phyloP scores from a whole-genome alignment of 108 stramenopile species.

The Thalassiosira profunda region DNA sequence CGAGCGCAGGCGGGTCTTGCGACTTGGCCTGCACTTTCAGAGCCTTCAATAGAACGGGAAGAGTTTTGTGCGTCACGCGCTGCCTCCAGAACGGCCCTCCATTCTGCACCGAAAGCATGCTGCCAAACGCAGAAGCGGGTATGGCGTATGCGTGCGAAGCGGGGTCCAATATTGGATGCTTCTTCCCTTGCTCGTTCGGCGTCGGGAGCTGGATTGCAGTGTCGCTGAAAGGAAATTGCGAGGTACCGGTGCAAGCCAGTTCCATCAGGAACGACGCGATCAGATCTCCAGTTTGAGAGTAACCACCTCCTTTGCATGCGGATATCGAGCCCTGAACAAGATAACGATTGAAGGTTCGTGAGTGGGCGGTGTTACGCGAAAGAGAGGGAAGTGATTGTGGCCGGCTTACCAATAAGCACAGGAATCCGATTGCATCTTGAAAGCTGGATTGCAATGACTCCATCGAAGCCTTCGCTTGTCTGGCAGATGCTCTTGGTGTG shows the following conservation, averaged over 20 bases:
- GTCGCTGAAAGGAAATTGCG: slow-evolving; percentile 34
- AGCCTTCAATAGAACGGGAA: slow-evolving; percentile 35
- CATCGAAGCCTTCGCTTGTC: neutral
- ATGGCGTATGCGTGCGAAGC: slow-evolving; percentile 25
- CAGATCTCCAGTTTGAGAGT: slow-evolving; percentile 49
- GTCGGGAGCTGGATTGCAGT: neutral
- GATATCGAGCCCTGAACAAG: slow-evolving; percentile 51
- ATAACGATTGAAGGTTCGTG: neutral
- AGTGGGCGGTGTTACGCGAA: neutral
- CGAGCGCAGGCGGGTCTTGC: slow-evolving; percentile 37
- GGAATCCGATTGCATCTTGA: slow-evolving; percentile 5
- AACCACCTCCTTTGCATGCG: slow-evolving; percentile 63
- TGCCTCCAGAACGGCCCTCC: slow-evolving; percentile 61
- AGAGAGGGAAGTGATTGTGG: neutral
- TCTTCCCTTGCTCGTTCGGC: slow-evolving; percentile 17
- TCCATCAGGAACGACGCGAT: slow-evolving; percentile 65
- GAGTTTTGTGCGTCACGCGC: slow-evolving; percentile 40
- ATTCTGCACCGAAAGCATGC: slow-evolving; percentile 44
- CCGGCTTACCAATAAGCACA: slow-evolving; percentile 30
- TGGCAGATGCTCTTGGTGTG: slow-evolving; percentile 7
- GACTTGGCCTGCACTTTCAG: slow-evolving; percentile 42
- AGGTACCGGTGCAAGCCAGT: slow-evolving; percentile 56
- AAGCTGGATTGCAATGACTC: slow-evolving; percentile 6
- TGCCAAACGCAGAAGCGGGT: slow-evolving; percentile 54
- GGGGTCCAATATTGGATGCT: slow-evolving; percentile 24